Conservation (phyloP, 116 monocot species). For the Zostera marina region DNA sequence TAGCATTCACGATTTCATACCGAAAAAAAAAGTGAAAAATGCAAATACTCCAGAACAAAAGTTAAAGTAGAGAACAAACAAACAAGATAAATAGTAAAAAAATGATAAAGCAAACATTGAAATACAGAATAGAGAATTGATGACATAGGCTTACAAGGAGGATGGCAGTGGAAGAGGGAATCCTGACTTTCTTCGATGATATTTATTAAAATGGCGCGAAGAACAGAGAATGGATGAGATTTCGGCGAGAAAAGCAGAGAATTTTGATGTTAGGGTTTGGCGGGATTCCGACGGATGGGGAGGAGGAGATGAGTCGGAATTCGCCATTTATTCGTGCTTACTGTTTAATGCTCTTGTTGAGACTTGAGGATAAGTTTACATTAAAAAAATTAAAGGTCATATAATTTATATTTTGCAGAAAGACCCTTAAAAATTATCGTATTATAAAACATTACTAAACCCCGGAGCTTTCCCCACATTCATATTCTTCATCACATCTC, state of each 20-base stretch:
- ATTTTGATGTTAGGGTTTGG: constrained; percentile 5
- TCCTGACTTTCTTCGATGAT: constrained; percentile 14
- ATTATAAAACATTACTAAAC: constrained; percentile 1
- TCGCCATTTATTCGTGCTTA: no score
- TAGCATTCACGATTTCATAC: background rate
- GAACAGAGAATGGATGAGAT: constrained; percentile 26
- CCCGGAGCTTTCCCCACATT: constrained; percentile 19
- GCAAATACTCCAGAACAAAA: background rate
- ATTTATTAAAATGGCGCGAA: constrained; percentile 9
- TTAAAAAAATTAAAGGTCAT: no score
- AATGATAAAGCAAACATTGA: no score
- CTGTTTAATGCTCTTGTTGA: no score
- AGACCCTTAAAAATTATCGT: no score
- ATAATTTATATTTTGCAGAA: no score
- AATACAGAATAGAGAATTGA: background rate
- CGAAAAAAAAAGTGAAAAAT: background rate
- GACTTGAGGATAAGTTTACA: no score
- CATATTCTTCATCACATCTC: constrained; percentile 18
- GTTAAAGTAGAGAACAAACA: background rate
- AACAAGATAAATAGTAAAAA: no score
- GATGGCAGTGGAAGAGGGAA: constrained; percentile 47
- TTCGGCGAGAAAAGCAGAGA: constrained; percentile 19
- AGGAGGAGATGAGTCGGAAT: no score
- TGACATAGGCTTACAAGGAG: constrained; percentile 17
- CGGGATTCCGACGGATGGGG: no score